Evolutionary conservation across 192 early-diverging fungal species (phyloP), one percentile per base, ranked within the genome.

Genomic region (Geranomyces michiganensis): DNA sequence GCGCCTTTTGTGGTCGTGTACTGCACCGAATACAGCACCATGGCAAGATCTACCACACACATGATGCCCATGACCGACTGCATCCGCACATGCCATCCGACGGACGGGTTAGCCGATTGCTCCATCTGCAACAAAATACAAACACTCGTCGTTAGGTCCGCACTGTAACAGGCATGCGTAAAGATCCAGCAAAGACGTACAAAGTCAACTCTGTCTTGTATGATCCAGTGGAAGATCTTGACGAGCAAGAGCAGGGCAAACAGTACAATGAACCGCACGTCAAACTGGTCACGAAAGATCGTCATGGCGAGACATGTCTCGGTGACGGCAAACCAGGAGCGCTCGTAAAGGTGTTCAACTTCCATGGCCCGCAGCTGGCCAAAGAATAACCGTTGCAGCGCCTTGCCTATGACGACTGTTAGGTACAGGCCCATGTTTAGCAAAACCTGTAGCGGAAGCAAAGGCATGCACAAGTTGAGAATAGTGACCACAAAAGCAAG

Each of bases 271-370:
- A 94, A 96, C 22, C 80, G 89, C 12, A 91, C 84, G 75, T 97
- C 90, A 76, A 98, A 97, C 76, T 96, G 93, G 76, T 97, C 96
- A 41, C 93, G 85, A 79, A 99, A 94, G 45, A 97, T 90, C 10
- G 97, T 96, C 88, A 97, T 92, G 22, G 96, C 96, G 45, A 99
- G 80, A 74, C 92, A 94, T 4, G 94, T 97, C 76, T 99, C 97
- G 41, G 95, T 97, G 45, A 99, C 90, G 10, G 95, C 93, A 78
- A 96, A 93, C 97, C 97, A 99, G 13, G 94, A 92, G 26, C 92
- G 87, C 75, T 99, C 97, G 72, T 99, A 98, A n/a, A 98, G 81
- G 71, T 97, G 96, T 91, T 99, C 97, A 22, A 97, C 92, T 79
- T 99, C 97, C 55, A 96, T 83, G 7, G 93, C 89, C 33, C 97